These are phyloP conservation scores for Lasiodiplodia sp. DNA, from an alignment of 2,329 filamentous ascomycete species.

Conservation along the genomic window DNA sequence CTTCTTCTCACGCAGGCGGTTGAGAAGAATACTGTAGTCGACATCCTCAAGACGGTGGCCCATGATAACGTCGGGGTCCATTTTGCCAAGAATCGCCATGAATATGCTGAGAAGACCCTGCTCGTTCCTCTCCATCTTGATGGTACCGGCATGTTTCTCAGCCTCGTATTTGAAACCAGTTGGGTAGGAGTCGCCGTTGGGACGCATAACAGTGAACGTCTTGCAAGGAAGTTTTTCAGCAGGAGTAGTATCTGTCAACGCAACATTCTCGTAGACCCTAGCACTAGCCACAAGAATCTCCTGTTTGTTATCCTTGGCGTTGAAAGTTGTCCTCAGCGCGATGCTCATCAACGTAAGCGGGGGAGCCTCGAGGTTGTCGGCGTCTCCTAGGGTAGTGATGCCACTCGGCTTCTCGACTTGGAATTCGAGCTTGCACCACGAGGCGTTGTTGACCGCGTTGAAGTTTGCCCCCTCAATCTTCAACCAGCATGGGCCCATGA, in stretches of 20 bases:
- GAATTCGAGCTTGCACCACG: slow-evolving; percentile 95
- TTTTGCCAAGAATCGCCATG: slow-evolving; percentile 83
- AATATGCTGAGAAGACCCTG: slow-evolving; percentile 86
- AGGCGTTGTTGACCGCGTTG: slow-evolving; percentile 84
- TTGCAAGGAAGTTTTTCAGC: slow-evolving; percentile 88
- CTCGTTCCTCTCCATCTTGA: slow-evolving; percentile 85
- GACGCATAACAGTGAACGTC: slow-evolving; percentile 90
- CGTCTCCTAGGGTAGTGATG: slow-evolving; percentile 75
- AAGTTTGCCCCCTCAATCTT: slow-evolving; percentile 89
- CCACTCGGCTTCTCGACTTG: slow-evolving; percentile 79
- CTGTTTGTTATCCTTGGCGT: slow-evolving; percentile 92
- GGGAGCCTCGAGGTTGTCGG: slow-evolving; percentile 81
- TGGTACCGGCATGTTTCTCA: slow-evolving; percentile 75
- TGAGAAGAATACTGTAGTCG: slow-evolving; percentile 90
- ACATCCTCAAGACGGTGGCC: slow-evolving; percentile 97
- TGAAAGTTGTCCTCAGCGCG: slow-evolving; percentile 85
- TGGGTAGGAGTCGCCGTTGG: slow-evolving; percentile 77
- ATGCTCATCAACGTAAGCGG: slow-evolving; percentile 96
- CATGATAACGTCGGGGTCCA: slow-evolving; percentile 91
- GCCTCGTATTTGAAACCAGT: slow-evolving; percentile 83
- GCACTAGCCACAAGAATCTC: slow-evolving; percentile 92
- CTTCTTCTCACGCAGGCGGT: slow-evolving; percentile 85
- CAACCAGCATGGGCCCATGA: slow-evolving; percentile 99
- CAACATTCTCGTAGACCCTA: slow-evolving; percentile 90
- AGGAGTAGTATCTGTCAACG: slow-evolving; percentile 84